Evolutionary conservation across 163 green algal species (phyloP).

Genomic region (Chloromonas sp.): DNA sequence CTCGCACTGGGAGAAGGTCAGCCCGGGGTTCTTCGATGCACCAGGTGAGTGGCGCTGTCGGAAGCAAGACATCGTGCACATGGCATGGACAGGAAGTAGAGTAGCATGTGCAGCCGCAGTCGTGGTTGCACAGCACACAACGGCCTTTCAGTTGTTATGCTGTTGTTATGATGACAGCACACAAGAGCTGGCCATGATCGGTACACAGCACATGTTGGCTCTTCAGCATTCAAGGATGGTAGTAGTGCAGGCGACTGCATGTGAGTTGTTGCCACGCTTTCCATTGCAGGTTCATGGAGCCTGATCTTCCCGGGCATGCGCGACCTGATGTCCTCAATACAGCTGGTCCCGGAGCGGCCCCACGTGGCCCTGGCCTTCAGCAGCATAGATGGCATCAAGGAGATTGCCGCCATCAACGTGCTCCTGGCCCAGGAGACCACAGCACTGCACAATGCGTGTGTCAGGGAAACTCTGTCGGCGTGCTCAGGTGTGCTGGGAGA

Average conservation of each 20-base stretch:
- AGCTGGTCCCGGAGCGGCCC: slow-evolving; percentile 7
- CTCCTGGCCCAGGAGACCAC: slow-evolving; percentile 20
- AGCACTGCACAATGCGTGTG: slow-evolving; percentile 39
- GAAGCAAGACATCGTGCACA: not conserved
- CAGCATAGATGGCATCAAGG: slow-evolving; percentile 34
- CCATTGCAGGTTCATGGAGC: slow-evolving; percentile 6
- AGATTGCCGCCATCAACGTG: slow-evolving; percentile 17
- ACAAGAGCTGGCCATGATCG: too few species aligned
- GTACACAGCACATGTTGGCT: too few species aligned
- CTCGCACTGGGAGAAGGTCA: slow-evolving; percentile 40
- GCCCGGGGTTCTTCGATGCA: slow-evolving; percentile 58
- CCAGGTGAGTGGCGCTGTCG: slow-evolving; percentile 18
- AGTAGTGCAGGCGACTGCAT: too few species aligned
- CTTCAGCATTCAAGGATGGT: too few species aligned
- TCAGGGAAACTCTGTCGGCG: slow-evolving; percentile 39
- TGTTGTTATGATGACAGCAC: too few species aligned
- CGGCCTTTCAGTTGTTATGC: too few species aligned
- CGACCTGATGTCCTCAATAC: slow-evolving; percentile 16
- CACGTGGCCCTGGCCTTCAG: slow-evolving; percentile 38
- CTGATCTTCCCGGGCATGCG: slow-evolving; percentile 35
- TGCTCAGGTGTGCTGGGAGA: slow-evolving; percentile 14
- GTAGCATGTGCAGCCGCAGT: too few species aligned
- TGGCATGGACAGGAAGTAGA: not conserved
- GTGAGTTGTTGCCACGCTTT: too few species aligned
- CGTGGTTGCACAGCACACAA: too few species aligned